Base-by-base conservation (phyloP, 2,329 filamentous ascomycete genomes). In the Hypocrella siamensis region DNA sequence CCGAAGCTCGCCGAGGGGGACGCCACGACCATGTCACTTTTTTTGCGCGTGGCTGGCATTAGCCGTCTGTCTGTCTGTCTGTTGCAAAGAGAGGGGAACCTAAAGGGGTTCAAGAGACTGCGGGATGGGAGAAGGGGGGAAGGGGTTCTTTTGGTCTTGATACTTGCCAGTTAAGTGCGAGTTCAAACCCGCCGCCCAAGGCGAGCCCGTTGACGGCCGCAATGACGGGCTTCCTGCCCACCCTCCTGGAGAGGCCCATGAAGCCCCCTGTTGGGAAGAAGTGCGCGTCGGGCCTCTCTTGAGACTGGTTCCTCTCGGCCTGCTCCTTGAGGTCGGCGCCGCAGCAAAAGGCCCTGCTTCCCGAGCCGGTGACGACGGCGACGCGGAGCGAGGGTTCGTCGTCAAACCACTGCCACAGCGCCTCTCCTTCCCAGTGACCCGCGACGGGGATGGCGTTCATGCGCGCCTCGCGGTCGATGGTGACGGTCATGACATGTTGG, bases 191-290 rank as follows among this genome's bases (percentile, higher is more conserved):
- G 4, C 68, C 69, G 0, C 69, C 69, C 29, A 70, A 51, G 2
- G 66, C 65, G 37, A 64, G 59, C 0, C 69, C 69, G 47, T 73
- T 74, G 3, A 72, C 65, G 3, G 69, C 69, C 7, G 66, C 67
- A 44, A 74, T 67, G 28, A 74, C 57, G 2, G 69, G 69, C 48
- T 74, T 74, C 54, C 70, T 73, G 1, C 73, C 72, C 10, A 49
- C 49, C 10, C 73, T 56, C 26, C 65, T 54, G 26, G 64, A 69
- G 11, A 78, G 45, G 0, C 68, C 72, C 34, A 38, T 45, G 33
- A 49, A 50, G 0, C 70, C 71, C 2, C 52, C 51, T 2, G 53
- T 34, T 2, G 65, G 63, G 38, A 32, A 40, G 4, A 15, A 4
- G 11, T 18, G 6, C 7, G 22, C 10, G n/a, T 25, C 16, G 3